These are phyloP conservation scores for Tothia fuscella DNA, from an alignment of 2,329 filamentous ascomycete genomes.

Conservation along the genomic window DNA sequence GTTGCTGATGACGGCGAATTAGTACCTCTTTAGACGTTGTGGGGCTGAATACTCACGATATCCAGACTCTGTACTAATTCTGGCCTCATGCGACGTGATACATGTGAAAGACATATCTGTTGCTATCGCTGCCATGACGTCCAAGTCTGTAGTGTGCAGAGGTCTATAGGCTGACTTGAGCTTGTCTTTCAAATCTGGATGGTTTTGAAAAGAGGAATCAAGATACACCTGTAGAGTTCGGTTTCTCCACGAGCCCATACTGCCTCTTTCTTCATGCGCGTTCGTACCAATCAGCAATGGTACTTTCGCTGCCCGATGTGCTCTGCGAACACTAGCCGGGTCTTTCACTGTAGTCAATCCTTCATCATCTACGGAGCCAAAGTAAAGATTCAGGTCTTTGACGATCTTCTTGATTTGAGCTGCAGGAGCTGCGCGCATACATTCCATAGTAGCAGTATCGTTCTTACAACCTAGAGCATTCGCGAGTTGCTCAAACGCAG, in stretches of 20 bases:
- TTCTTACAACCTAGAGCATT: neutral
- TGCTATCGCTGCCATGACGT: conserved; percentile 14
- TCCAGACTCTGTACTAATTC: neutral
- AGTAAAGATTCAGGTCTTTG: neutral
- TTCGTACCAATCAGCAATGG: conserved; percentile 5
- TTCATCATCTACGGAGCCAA: conserved; percentile 3
- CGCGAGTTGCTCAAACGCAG: neutral
- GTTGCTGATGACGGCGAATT: no score
- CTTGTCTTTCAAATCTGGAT: neutral
- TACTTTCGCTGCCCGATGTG: conserved; percentile 1
- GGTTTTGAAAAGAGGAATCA: neutral
- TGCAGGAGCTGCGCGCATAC: conserved; percentile 1
- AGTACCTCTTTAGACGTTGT: no score
- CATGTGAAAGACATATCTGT: conserved; percentile 15
- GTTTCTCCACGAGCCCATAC: neutral
- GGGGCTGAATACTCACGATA: no score
- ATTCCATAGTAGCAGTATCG: neutral
- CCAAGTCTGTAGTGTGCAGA: neutral
- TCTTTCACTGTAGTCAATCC: neutral
- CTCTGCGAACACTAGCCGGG: neutral
- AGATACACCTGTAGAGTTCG: neutral
- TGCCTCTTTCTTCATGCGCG: conserved; percentile 2
- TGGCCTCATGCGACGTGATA: conserved; percentile 1
- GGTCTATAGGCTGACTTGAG: neutral
- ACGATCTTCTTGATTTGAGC: neutral